Conservation (phyloP, 495 filamentous ascomycete genomes). For the Cladorrhinum samala region DNA sequence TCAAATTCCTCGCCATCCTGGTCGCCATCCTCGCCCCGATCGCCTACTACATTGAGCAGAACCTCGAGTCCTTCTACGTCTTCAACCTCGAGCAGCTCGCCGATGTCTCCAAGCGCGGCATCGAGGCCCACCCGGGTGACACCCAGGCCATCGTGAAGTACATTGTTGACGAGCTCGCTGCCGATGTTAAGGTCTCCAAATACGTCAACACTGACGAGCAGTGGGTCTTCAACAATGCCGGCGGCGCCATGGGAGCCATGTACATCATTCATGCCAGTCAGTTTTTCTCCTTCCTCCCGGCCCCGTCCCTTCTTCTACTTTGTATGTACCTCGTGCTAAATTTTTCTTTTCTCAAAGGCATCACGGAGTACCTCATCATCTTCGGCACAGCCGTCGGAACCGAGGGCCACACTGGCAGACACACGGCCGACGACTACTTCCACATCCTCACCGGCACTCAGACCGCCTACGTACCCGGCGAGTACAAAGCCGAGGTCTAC, state of each 20-base stretch:
- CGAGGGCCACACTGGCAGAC: constrained; percentile 78
- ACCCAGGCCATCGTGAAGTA: constrained; percentile 60
- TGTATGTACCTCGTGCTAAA: neutral
- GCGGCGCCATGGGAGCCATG: constrained; percentile 85
- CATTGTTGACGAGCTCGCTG: constrained; percentile 53
- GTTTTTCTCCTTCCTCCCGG: constrained; percentile 18
- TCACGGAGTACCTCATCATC: constrained; percentile 20
- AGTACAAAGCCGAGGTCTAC: constrained; percentile 68
- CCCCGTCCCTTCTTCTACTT: neutral
- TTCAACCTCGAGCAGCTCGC: constrained; percentile 64
- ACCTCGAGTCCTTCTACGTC: constrained; percentile 70
- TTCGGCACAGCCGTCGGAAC: constrained; percentile 75
- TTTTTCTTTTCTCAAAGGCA: constrained; percentile 3
- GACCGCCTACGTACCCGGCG: constrained; percentile 62
- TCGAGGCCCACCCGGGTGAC: constrained; percentile 64
- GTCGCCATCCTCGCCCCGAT: constrained; percentile 54
- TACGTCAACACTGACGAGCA: constrained; percentile 56
- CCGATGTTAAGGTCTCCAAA: constrained; percentile 31
- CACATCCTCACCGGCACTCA: constrained; percentile 75
- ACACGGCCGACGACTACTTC: constrained; percentile 91
- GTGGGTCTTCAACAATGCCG: constrained; percentile 74
- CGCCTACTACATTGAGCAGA: constrained; percentile 58
- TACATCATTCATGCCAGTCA: constrained; percentile 78
- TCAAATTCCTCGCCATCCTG: constrained; percentile 55
- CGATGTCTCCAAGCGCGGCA: constrained; percentile 57